Evolutionary conservation across 441 rosid species (phyloP), one percentile per base, ranked within the genome.

Genomic region (Croton laevigatus): DNA sequence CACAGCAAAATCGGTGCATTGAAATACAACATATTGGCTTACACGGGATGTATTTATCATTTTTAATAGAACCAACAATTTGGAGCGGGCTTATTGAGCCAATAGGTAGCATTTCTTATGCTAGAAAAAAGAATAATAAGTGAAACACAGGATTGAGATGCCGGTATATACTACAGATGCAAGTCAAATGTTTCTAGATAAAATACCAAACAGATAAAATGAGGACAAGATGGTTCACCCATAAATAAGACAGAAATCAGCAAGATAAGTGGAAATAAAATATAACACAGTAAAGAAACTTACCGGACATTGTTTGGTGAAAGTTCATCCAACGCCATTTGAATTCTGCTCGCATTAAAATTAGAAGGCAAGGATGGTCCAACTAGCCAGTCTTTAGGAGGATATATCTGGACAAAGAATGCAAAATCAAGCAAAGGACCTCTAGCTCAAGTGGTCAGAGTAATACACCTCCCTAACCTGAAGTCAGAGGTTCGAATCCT

Each of bases 351-450:
- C 69, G 91, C 88, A 82, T 68, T 84, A 81, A 90, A 94, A 65
- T 78, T 81, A 40, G 87, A 82, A 72, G 97, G 98, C 81, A 92
- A 81, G 48, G 88, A 87, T 73, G 94, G 82, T 49, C 88, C 89
- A 49, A 87, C 93, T 8, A 94, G 84, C 99, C 98, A 94, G 78
- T 92, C 91, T 81, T 84, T 84, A 42, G 89, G 80, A 27, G 96
- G 89, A 79, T 87, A 94, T 63, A 77, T 60, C 99, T 94, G 88
- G 65, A 69, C 42, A 62, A 73, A 53, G 20, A 69, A 70, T 64
- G 52, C 37, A 14, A 68, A 61, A 67, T 6, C 34, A 59, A 27
- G n/a, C n/a, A n/a, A n/a, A n/a, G n/a, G n/a, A n/a, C n/a, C n/a
- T n/a, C n/a, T n/a, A n/a, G n/a, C n/a, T n/a, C n/a, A n/a, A n/a